Evolutionary conservation across 352 stramenopile species (phyloP), one percentile per base, ranked within the genome.

Genomic region (Phytophthora nicotianae): DNA sequence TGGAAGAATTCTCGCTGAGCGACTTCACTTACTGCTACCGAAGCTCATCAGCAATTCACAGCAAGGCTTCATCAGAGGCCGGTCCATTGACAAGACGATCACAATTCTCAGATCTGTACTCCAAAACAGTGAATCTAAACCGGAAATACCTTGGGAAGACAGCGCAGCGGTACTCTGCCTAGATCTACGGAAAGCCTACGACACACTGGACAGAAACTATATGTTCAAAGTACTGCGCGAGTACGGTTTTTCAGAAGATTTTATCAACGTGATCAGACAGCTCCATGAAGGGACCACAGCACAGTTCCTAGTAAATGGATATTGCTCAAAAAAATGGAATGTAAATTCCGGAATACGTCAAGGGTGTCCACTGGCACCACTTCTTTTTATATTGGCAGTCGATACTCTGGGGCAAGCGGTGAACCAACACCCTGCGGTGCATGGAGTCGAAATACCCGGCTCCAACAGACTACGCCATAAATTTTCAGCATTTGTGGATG

Each of bases 401-500:
- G 47, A 54, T 1, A 32, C 19, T 4, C 29, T 45, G 10, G 13
- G 47, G 2, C 47, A 21, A 33, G 29, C 47, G 13, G 9, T 32
- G 2, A 29, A 43, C 4, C n/a, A 23, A 19, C 27, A 54, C 20
- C 26, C 29, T 11, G 13, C 10, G n/a, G 19, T 54, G 2, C 7
- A 43, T 11, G 19, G 47, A 5, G 43, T 54, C 43, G n/a, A 5
- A 13, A 17, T 43, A 19, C 24, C 45, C 1, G 6, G n/a, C 11
- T 14, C 5, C 4, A 7, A 5, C 10, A n/a, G 20, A 11, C 5
- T 7, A 29, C n/a, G 29, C 13, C 47, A 54, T 14, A 43, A 33
- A 43, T 43, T 54, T 20, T 54, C 47, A 17, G 47, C 47, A 4
- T 54, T 54, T 29, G 47, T 54, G 4, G 17, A 54, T 33, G 27